Conservation (phyloP, 805 yeast genomes). For the Ogataea dorogensis region DNA sequence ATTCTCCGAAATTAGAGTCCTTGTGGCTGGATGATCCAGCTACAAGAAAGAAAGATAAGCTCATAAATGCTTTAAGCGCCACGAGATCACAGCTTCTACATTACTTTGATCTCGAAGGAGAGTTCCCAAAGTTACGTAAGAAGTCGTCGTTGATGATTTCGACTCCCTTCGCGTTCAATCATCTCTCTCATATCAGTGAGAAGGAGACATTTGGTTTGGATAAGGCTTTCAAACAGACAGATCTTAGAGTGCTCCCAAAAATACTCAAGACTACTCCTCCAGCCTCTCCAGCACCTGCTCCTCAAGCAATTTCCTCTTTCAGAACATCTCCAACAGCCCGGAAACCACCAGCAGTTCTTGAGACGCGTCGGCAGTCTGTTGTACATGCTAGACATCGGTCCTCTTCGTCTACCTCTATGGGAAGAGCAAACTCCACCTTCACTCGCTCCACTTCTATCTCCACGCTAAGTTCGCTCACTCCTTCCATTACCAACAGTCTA, state of each 20-base stretch:
- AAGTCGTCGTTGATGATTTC: slow-evolving; percentile 25
- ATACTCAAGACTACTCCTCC: slow-evolving; percentile 10
- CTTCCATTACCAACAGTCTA: slow-evolving; percentile 14
- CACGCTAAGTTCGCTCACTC: slow-evolving; percentile 24
- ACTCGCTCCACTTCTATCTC: slow-evolving; percentile 31
- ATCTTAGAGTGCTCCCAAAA: slow-evolving; percentile 14
- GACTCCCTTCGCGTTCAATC: slow-evolving; percentile 35
- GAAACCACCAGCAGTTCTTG: neutral
- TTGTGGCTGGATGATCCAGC: slow-evolving; percentile 27
- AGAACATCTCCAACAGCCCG: slow-evolving; percentile 33
- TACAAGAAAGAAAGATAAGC: slow-evolving; percentile 6
- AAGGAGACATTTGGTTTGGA: slow-evolving; percentile 32
- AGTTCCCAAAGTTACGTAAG: slow-evolving; percentile 3
- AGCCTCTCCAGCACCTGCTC: slow-evolving; percentile 7
- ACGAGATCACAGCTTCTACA: slow-evolving; percentile 20
- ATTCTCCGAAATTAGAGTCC: slow-evolving; percentile 24
- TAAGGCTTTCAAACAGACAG: slow-evolving; percentile 24
- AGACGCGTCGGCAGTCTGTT: slow-evolving; percentile 3
- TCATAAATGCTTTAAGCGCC: slow-evolving; percentile 11
- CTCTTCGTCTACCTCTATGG: slow-evolving; percentile 20
- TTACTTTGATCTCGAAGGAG: slow-evolving; percentile 20
- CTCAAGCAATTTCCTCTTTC: slow-evolving; percentile 32
- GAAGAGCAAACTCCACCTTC: slow-evolving; percentile 28
- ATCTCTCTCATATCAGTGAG: slow-evolving; percentile 34
- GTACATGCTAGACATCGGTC: slow-evolving; percentile 19